phyloP scores from a whole-genome alignment of 148 eudicot species.

The Heliosperma pusillum region DNA sequence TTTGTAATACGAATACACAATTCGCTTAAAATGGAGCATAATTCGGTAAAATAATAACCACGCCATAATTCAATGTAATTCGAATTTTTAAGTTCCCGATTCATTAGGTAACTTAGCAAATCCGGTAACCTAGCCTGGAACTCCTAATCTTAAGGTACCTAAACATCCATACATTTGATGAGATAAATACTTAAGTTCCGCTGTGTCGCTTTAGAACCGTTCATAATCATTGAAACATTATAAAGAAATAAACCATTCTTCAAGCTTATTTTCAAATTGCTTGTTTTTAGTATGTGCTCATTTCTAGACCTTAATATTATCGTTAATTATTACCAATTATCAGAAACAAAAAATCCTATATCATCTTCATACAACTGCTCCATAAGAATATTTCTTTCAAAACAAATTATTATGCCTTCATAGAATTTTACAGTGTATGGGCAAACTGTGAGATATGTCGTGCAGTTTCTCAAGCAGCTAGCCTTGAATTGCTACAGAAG shows the following conservation, averaged over 20 bases:
- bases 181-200: neutral
- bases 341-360: neutral
- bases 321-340: neutral
- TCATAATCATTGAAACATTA: neutral
- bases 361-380: neutral
- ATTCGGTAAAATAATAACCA: too few relatives aligned
- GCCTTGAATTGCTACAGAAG: too few relatives aligned
- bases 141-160: neutral
- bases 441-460: too few relatives aligned
- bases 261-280: neutral
- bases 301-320: neutral
- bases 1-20: too few relatives aligned
- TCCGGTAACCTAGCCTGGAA: too few relatives aligned
- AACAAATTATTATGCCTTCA: neutral
- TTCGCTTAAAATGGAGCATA: too few relatives aligned
- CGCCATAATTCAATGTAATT: too few relatives aligned
- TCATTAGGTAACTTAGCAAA: too few relatives aligned
- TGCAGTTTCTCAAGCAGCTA: too few relatives aligned
- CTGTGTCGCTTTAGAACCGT: neutral
- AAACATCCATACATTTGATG: conserved; percentile 4
- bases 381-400: neutral
- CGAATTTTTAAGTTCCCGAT: too few relatives aligned
- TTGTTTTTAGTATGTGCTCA: neutral
- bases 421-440: neutral
- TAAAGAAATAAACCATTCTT: neutral